A percentile compares a stretch with the other conserved stretches of the same genome.
Conservation (phyloP, 306 rosid species). For the Cicer chorassanicum region DNA sequence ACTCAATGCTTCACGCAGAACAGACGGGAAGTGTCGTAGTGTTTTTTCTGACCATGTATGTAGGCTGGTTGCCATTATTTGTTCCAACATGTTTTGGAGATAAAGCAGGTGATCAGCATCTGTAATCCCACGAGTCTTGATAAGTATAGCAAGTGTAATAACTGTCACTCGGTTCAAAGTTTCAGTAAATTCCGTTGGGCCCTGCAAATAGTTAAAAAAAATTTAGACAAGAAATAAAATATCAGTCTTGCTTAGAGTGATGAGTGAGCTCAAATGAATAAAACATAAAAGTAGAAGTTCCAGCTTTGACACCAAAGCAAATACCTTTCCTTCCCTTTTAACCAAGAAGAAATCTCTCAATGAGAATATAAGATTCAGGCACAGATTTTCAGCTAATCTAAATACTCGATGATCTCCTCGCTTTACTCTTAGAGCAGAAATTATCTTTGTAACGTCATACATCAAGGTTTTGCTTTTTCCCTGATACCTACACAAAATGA, state of each 20-base stretch:
- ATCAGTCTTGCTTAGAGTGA: conserved; percentile 33
- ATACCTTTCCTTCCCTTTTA: conserved; percentile 96
- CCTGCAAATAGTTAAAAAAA: conserved; percentile 60
- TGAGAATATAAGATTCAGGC: conserved; percentile 92
- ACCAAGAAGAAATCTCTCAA: conserved; percentile 92
- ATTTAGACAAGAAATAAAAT: conserved; percentile 23
- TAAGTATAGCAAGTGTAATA: conserved; percentile 88
- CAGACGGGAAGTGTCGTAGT: conserved; percentile 76
- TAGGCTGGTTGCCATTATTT: conserved; percentile 77
- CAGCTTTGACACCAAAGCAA: conserved; percentile 48
- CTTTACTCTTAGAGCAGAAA: conserved; percentile 81
- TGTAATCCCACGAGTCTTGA: conserved; percentile 96
- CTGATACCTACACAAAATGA: conserved; percentile 71
- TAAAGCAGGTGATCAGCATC: conserved; percentile 92
- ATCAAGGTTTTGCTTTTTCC: conserved; percentile 94
- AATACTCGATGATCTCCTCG: conserved; percentile 96
- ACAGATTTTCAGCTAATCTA: conserved; percentile 95
- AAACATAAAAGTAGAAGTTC: conserved; percentile 23
- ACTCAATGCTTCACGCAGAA: conserved; percentile 79
- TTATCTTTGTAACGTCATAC: conserved; percentile 96
- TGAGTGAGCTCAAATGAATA: conserved; percentile 15
- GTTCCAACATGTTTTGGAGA: conserved; percentile 89
- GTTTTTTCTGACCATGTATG: conserved; percentile 99
- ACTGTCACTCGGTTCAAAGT: conserved; percentile 84
- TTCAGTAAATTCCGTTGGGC: conserved; percentile 95